Conservation (phyloP, 331 rosid species). For the Cydonia oblonga region DNA sequence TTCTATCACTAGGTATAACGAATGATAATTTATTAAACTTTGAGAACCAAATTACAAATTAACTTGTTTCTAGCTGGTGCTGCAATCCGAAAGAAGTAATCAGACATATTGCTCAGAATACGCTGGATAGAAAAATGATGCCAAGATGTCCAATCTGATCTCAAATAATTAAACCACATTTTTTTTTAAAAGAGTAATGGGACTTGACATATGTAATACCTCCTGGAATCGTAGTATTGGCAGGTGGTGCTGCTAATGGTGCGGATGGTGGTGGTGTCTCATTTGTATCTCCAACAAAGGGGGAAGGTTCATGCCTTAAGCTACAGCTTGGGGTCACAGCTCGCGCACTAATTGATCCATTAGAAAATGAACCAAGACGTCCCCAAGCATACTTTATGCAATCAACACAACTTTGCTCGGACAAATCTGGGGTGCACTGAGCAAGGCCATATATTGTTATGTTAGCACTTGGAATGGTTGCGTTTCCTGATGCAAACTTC, state of each 20-base stretch:
- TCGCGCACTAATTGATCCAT: not conserved
- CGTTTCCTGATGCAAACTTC: not conserved
- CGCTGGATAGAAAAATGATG: not conserved
- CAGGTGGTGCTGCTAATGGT: not conserved
- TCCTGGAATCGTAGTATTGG: not conserved
- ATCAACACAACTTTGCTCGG: not conserved
- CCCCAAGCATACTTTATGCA: not conserved
- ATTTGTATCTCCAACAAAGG: not conserved
- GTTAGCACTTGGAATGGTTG: not conserved
- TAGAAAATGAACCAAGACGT: rapidly evolving
- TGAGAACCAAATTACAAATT: not conserved
- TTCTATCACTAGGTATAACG: no score
- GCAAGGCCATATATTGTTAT: not conserved
- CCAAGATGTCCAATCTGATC: not conserved
- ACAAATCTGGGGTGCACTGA: conserved; percentile 22
- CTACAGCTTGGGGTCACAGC: not conserved
- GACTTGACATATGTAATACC: not conserved
- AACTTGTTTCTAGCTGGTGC: no score
- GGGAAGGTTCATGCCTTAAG: not conserved
- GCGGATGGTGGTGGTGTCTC: not conserved
- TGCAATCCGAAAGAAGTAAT: not conserved
- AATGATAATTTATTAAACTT: not conserved
- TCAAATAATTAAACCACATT: not conserved
- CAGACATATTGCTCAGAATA: not conserved
- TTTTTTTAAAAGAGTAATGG: not conserved